Evolutionary conservation across 108 stramenopile genomes (phyloP).

Genomic region (Skeletonema grethae): DNA sequence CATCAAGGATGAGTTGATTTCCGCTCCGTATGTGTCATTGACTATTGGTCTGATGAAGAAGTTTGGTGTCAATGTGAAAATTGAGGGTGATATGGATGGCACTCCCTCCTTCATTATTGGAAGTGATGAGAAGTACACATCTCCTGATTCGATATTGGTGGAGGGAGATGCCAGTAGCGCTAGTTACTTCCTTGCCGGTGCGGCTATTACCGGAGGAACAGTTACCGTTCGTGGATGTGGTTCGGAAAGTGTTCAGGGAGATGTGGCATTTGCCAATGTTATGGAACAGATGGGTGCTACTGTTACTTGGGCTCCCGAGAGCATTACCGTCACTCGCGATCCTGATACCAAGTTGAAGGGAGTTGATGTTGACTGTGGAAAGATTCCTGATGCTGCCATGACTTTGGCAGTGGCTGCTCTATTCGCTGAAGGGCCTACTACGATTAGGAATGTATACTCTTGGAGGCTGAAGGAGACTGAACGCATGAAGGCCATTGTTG

Average conservation of each 20-base stretch:
- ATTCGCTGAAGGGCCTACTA: constrained; percentile 95
- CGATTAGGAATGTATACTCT: constrained; percentile 96
- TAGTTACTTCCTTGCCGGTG: constrained; percentile 96
- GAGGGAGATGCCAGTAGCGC: constrained; percentile 98
- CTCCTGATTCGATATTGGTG: constrained; percentile 79
- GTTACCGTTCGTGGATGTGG: constrained; percentile 93
- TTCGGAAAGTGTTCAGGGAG: constrained; percentile 92
- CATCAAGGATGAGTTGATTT: constrained; percentile 95
- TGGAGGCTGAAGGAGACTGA: constrained; percentile 98
- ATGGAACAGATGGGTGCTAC: constrained; percentile 96
- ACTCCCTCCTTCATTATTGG: constrained; percentile 75
- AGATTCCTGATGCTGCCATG: constrained; percentile 99
- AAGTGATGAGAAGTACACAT: constrained; percentile 66
- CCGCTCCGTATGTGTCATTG: constrained; percentile 94
- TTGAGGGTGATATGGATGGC: constrained; percentile 77
- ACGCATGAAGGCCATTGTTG: constrained; percentile 98
- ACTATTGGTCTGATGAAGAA: constrained; percentile 97
- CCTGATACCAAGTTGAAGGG: constrained; percentile 78
- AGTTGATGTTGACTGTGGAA: constrained; percentile 96
- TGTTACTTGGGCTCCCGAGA: constrained; percentile 87
- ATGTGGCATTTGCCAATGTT: constrained; percentile 95
- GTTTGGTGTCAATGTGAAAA: constrained; percentile 83
- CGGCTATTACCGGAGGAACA: constrained; percentile 94
- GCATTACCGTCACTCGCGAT: constrained; percentile 92
- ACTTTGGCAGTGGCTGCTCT: constrained; percentile 95